Percentiles rank a stretch among this genome's conserved stretches.
These are phyloP conservation scores for Neurospora sp. DNA, from an alignment of 495 filamentous ascomycete species.

Conservation along the genomic window DNA sequence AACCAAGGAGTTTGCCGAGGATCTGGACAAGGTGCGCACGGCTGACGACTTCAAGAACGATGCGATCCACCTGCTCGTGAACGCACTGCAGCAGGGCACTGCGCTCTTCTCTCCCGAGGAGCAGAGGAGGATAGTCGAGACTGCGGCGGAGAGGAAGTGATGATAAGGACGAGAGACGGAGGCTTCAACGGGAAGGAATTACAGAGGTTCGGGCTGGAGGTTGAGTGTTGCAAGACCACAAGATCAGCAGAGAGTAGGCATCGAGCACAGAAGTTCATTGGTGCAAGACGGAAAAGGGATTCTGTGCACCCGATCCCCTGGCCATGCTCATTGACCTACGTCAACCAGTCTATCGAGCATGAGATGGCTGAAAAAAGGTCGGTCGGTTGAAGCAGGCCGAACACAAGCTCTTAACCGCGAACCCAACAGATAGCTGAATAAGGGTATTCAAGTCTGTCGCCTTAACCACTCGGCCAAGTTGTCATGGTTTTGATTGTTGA, in stretches of 20 bases:
- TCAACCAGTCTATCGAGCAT: background rate
- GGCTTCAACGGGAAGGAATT: background rate
- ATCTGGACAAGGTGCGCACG: constrained; percentile 54
- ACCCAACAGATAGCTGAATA: constrained; percentile 20
- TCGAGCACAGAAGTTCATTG: background rate
- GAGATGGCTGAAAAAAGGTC: background rate
- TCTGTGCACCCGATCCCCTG: background rate
- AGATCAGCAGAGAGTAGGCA: no score
- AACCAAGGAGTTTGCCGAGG: constrained; percentile 60
- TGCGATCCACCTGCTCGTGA: constrained; percentile 50
- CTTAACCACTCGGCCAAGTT: constrained; percentile 23
- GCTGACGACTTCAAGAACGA: constrained; percentile 59
- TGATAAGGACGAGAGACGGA: background rate
- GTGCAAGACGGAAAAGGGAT: background rate
- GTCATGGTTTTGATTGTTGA: constrained; percentile 1
- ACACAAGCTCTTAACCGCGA: constrained; percentile 4
- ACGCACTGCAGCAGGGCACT: constrained; percentile 55
- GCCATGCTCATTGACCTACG: background rate
- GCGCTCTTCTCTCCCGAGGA: constrained; percentile 36
- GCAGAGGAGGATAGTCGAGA: constrained; percentile 28
- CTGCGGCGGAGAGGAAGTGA: background rate
- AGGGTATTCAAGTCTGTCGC: constrained; percentile 21
- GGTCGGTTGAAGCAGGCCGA: background rate
- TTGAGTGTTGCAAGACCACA: background rate
- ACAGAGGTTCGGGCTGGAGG: background rate